Evolutionary conservation across 2,329 filamentous ascomycete genomes (phyloP).

Genomic region (Venturia oleaginea): DNA sequence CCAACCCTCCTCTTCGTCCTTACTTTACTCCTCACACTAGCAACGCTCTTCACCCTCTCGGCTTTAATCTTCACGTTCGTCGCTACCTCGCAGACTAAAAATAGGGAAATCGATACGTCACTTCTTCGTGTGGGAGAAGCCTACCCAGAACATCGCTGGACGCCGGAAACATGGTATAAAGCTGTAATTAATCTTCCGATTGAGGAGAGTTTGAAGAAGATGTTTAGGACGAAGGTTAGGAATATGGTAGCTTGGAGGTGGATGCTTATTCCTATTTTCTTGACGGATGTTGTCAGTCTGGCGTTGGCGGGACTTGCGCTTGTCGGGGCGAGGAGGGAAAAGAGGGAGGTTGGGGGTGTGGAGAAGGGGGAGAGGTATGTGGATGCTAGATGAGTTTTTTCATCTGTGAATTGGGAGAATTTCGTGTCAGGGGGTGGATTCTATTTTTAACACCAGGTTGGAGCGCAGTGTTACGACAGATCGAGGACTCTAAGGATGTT

Average conservation of each 20-base stretch:
- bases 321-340: constrained; percentile 20
- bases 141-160: constrained; percentile 24
- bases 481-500: too few relatives aligned
- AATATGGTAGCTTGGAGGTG: constrained; percentile 27
- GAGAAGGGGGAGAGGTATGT: neutral
- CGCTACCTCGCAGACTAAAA: constrained; percentile 20
- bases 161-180: constrained; percentile 26
- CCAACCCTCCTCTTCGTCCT: constrained; percentile 25
- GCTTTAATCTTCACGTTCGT: constrained; percentile 24
- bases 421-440: neutral
- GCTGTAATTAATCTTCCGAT: constrained; percentile 24
- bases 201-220: constrained; percentile 16
- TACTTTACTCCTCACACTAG: constrained; percentile 24
- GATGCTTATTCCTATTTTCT: constrained; percentile 25
- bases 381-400: neutral
- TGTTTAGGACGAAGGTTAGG: constrained; percentile 20
- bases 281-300: constrained; percentile 20
- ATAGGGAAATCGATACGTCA: constrained; percentile 18
- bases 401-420: too few relatives aligned
- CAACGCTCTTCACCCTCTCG: constrained; percentile 24
- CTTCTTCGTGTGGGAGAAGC: constrained; percentile 20
- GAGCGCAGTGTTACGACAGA: neutral
- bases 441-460: neutral
- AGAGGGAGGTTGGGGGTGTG: neutral
- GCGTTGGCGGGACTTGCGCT: constrained; percentile 18